These are phyloP conservation scores for Leptoxyphium fumago DNA, from an alignment of 2,329 filamentous ascomycete species.

Conservation along the genomic window DNA sequence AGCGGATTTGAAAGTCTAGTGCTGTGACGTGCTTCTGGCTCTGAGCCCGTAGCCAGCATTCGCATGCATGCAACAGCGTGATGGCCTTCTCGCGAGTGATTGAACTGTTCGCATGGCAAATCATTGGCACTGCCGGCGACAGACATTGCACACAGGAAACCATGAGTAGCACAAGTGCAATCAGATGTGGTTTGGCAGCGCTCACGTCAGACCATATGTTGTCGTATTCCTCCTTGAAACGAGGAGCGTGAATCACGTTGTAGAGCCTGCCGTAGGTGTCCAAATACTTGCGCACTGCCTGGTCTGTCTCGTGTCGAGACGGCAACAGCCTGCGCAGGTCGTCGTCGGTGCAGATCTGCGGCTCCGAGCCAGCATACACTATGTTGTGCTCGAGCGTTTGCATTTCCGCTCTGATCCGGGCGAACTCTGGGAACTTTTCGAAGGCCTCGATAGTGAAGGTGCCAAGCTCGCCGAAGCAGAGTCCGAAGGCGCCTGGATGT, in stretches of 20 bases:
- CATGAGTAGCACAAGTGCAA: constrained; percentile 27
- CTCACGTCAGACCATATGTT: constrained; percentile 29
- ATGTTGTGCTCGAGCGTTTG: constrained; percentile 9
- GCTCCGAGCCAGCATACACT: constrained; percentile 9
- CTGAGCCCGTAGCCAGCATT: constrained; percentile 29
- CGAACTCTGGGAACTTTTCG: constrained; percentile 21
- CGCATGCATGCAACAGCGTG: constrained; percentile 24
- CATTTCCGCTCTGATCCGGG: constrained; percentile 15
- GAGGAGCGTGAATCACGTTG: constrained; percentile 39
- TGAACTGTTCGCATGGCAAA: constrained; percentile 30
- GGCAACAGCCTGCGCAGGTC: constrained; percentile 25
- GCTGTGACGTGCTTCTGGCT: constrained; percentile 39
- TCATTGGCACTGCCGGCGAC: constrained; percentile 14
- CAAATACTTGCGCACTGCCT: constrained; percentile 33
- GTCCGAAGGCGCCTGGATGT: constrained; percentile 21
- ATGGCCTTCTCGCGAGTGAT: constrained; percentile 25
- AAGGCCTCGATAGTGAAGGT: constrained; percentile 16
- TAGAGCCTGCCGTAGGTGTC: constrained; percentile 35
- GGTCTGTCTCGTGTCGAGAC: constrained; percentile 24
- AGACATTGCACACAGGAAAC: constrained; percentile 24
- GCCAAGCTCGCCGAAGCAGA: constrained; percentile 15
- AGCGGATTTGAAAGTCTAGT: constrained; percentile 35
- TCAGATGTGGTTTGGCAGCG: constrained; percentile 18
- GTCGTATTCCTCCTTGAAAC: constrained; percentile 37
- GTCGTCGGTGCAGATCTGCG: constrained; percentile 13